Evolutionary conservation across 306 rosid species (phyloP).

Genomic region (Cotoneaster glaucophyllus): DNA sequence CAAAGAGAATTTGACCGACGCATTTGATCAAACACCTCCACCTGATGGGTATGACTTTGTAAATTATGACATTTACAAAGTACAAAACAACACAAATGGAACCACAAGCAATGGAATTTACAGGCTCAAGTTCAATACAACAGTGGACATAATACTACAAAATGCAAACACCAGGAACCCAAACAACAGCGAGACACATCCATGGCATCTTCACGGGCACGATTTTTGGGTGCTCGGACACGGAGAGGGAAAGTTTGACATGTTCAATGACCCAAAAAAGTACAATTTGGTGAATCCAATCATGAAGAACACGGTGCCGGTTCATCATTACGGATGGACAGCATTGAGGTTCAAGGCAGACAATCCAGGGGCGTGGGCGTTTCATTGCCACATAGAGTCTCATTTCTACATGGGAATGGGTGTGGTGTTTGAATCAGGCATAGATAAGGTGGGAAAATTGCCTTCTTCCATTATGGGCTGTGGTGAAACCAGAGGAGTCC

Average conservation of each 20-base stretch:
- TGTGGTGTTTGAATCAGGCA: constrained; percentile 76
- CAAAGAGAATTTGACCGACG: constrained; percentile 35
- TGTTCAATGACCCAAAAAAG: constrained; percentile 33
- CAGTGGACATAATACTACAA: constrained; percentile 61
- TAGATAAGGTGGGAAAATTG: constrained; percentile 47
- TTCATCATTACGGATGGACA: constrained; percentile 80
- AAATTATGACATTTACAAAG: constrained; percentile 38
- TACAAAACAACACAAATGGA: constrained; percentile 31
- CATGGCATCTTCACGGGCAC: constrained; percentile 91
- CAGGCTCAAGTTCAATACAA: constrained; percentile 28
- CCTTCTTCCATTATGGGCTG: constrained; percentile 85
- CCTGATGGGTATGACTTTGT: constrained; percentile 53
- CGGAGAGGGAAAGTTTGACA: constrained; percentile 66
- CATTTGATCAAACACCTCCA: constrained; percentile 48
- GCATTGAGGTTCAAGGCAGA: constrained; percentile 70
- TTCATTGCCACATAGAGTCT: constrained; percentile 90
- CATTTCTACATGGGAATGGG: constrained; percentile 95
- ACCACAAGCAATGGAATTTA: constrained; percentile 58
- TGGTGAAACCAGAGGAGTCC: constrained; percentile 39
- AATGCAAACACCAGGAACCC: constrained; percentile 34
- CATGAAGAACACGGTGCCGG: constrained; percentile 74
- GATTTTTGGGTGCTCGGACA: constrained; percentile 81
- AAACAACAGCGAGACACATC: constrained; percentile 62
- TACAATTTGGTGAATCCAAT: constrained; percentile 78
- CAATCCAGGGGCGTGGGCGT: constrained; percentile 86